Evolutionary conservation across 345 rosid species (phyloP).

Genomic region (Ricinus communis): DNA sequence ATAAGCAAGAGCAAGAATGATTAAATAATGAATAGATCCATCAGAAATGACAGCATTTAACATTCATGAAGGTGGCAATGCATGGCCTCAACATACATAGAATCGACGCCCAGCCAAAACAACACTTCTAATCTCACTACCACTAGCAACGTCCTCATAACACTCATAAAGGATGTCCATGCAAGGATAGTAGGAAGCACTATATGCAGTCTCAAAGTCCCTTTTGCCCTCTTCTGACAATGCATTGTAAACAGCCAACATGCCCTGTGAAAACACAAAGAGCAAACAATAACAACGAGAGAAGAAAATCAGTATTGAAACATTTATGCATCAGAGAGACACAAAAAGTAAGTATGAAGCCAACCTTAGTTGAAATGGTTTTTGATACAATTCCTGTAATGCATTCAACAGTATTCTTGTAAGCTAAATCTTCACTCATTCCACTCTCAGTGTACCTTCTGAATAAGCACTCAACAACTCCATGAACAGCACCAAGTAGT

Average conservation of each 20-base stretch:
- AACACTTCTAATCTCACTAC: conserved; percentile 84
- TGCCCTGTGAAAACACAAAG: conserved; percentile 51
- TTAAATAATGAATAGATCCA: not conserved
- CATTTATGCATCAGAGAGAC: not conserved
- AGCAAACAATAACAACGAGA: no score
- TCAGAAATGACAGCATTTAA: not conserved
- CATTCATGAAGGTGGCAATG: not conserved
- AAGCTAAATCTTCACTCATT: conserved; percentile 76
- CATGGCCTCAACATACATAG: conserved; percentile 41
- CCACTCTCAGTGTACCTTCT: conserved; percentile 85
- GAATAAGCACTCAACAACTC: conserved; percentile 80
- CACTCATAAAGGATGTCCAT: conserved; percentile 90
- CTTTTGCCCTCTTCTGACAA: conserved; percentile 71
- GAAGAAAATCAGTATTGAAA: not conserved
- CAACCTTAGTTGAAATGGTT: conserved; percentile 79
- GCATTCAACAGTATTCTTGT: conserved; percentile 89
- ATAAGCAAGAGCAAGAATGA: conserved; percentile 8
- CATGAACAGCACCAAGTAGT: conserved; percentile 91
- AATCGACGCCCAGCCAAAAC: conserved; percentile 92
- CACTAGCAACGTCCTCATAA: conserved; percentile 83
- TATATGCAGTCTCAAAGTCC: conserved; percentile 73
- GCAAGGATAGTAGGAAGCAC: conserved; percentile 79
- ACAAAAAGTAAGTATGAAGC: not conserved
- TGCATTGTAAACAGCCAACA: conserved; percentile 84
- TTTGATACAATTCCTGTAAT: conserved; percentile 74